Conservation (phyloP, 108 stramenopile genomes). For the Discostella pseudostelligera region DNA sequence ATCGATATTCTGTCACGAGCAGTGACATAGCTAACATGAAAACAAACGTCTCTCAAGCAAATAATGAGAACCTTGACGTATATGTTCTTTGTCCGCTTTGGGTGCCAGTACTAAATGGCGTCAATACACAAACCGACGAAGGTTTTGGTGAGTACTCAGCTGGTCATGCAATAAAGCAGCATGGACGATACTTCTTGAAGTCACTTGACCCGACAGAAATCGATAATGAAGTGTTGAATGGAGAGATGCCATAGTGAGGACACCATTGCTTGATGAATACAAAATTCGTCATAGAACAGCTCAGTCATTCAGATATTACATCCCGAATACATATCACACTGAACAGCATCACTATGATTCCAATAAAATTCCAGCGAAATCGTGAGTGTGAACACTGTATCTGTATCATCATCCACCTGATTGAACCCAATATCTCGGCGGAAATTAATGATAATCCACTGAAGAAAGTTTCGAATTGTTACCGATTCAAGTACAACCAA, state of each 20-base stretch:
- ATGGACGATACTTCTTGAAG: constrained; percentile 39
- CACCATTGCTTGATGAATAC: background rate
- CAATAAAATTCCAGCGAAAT: too few species aligned
- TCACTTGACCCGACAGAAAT: constrained; percentile 19
- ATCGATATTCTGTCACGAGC: background rate
- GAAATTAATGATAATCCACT: background rate
- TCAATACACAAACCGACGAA: background rate
- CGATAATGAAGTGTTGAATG: constrained; percentile 30
- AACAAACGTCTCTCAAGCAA: background rate
- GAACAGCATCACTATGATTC: too few species aligned
- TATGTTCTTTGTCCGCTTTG: constrained; percentile 22
- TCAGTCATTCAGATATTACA: too few species aligned
- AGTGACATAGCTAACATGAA: background rate
- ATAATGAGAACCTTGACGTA: too few species aligned
- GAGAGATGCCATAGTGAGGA: background rate
- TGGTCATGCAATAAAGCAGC: background rate
- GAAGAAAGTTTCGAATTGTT: background rate
- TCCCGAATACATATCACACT: too few species aligned
- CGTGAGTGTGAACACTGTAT: too few species aligned
- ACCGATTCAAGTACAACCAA: constrained; percentile 22
- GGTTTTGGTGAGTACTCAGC: constrained; percentile 1
- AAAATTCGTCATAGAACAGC: background rate
- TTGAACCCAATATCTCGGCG: too few species aligned
- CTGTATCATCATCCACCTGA: too few species aligned
- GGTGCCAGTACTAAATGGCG: constrained; percentile 3